Evolutionary conservation across 305 asterid species (phyloP).

Genomic region (Coffea humblotiana): DNA sequence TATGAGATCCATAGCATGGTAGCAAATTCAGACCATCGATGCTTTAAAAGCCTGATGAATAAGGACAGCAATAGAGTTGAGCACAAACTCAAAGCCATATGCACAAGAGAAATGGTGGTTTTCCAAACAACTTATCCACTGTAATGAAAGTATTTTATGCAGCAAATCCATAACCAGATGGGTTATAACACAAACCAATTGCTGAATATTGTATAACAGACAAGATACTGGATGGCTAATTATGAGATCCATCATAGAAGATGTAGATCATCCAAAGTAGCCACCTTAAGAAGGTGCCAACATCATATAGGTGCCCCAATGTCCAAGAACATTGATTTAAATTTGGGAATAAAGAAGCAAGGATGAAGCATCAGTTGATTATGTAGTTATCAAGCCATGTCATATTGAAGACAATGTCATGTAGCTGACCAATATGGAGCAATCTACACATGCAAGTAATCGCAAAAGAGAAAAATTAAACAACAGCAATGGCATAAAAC

Average conservation of each 20-base stretch:
- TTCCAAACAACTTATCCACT: conserved; percentile 4
- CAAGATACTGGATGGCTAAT: not conserved
- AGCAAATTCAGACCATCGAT: not conserved
- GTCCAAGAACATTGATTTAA: conserved; percentile 10
- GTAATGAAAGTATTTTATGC: too few species aligned
- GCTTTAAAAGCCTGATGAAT: not conserved
- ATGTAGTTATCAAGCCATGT: conserved; percentile 18
- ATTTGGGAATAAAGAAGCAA: conserved; percentile 17
- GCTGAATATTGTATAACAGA: not conserved
- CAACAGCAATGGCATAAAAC: not conserved
- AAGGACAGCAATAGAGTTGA: not conserved
- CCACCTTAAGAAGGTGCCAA: conserved; percentile 16
- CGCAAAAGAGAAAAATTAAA: conserved; percentile 17
- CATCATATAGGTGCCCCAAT: not conserved
- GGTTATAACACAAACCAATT: not conserved
- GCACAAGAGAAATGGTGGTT: not conserved
- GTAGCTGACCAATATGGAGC: conserved; percentile 21
- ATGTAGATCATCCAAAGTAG: conserved; percentile 4
- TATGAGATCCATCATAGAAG: conserved; percentile 8
- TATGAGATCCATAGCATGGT: not conserved
- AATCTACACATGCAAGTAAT: conserved; percentile 18
- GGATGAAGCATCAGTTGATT: conserved; percentile 7
- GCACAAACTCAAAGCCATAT: not conserved
- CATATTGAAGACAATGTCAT: conserved; percentile 20
- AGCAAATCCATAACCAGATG: not conserved